phyloP scores from a whole-genome alignment of 1,284 basidiomycete species.

The Ganoderma lingzhi region DNA sequence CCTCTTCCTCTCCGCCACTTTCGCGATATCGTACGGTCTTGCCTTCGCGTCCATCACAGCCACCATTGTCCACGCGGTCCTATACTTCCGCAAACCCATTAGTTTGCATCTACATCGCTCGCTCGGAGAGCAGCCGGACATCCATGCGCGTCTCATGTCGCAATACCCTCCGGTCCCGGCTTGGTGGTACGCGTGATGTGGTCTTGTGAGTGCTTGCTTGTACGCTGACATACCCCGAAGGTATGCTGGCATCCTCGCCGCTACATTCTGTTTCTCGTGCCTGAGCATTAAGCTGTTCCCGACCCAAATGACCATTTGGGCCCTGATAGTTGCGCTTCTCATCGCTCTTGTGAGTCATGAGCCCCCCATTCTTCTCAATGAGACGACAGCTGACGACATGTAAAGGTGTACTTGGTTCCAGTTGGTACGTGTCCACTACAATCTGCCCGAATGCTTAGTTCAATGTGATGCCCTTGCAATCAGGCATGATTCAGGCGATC shows the following conservation, averaged over 20 bases:
- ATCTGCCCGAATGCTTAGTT: neutral
- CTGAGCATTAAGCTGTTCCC: slow-evolving; percentile 73
- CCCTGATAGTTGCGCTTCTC: slow-evolving; percentile 50
- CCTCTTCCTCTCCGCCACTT: slow-evolving; percentile 77
- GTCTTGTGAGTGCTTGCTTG: neutral
- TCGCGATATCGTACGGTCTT: slow-evolving; percentile 56
- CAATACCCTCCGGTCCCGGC: slow-evolving; percentile 66
- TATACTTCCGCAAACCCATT: slow-evolving; percentile 85
- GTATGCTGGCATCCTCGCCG: slow-evolving; percentile 39
- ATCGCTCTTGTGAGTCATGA: slow-evolving; percentile 41
- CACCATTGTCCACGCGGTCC: slow-evolving; percentile 74
- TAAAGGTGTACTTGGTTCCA: slow-evolving; percentile 54
- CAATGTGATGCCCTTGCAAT: neutral
- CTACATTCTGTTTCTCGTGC: slow-evolving; percentile 68
- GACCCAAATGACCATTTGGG: slow-evolving; percentile 72
- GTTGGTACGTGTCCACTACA: slow-evolving; percentile 40
- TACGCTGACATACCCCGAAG: slow-evolving; percentile 20
- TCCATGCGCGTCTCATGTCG: slow-evolving; percentile 86
- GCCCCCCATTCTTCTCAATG: neutral
- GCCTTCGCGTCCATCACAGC: slow-evolving; percentile 76
- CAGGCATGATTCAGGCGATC: slow-evolving; percentile 62
- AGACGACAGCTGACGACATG: neutral
- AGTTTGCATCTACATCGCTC: slow-evolving; percentile 65
- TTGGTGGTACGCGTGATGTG: slow-evolving; percentile 43
- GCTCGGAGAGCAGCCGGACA: slow-evolving; percentile 79